Evolutionary conservation across 352 stramenopile genomes (phyloP), one percentile per base, ranked within the genome.

Genomic region (Phytophthora pluvialis): DNA sequence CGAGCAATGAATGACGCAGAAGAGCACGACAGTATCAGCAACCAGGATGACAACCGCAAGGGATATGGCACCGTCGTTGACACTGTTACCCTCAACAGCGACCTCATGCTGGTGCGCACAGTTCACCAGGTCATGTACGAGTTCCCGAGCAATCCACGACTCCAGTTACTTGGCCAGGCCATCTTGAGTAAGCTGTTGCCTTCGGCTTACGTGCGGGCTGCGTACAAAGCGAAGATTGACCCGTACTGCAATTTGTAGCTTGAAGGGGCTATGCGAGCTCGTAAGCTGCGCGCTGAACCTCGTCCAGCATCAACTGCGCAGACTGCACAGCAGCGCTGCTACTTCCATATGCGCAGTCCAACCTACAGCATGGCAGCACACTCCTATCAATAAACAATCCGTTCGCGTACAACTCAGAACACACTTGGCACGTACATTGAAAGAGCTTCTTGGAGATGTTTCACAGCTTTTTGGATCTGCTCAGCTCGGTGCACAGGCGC

Each of bases 151-250:
- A 89, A 90, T 49, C 49, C 78, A 42, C 80, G 80, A 33, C 58
- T 93, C 10, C 84, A 93, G 51, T 47, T 91, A 29, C 62, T 91
- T 4, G 84, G 82, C 1, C 77, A 88, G 47, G 52, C 55, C 16
- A 57, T 85, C 5, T 61, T 93, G 12, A 50, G 55, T 1, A 87
- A 89, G 42, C 64, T 93, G 7, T 60, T 93, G 1, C 84, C 84
- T 7, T 87, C 70, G 0, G 80, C 84, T 12, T 93, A 83, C 47
- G 81, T 83, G 8, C 86, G 86, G 47, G 81, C 81, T 29, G 62
- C 71, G 42, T 93, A 93, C 78, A 89, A 88, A 62, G 58, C 80
- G 8, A 86, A 86, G 43, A 78, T 94, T 31, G 81, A 94, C 44
- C 81, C 83, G 44, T 90, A 91, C 46, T 94, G 80, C 49, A 87